A percentile compares a stretch with the other conserved stretches of the same genome.
Conservation (phyloP, 495 filamentous ascomycete species). For the Xylaria longipes region DNA sequence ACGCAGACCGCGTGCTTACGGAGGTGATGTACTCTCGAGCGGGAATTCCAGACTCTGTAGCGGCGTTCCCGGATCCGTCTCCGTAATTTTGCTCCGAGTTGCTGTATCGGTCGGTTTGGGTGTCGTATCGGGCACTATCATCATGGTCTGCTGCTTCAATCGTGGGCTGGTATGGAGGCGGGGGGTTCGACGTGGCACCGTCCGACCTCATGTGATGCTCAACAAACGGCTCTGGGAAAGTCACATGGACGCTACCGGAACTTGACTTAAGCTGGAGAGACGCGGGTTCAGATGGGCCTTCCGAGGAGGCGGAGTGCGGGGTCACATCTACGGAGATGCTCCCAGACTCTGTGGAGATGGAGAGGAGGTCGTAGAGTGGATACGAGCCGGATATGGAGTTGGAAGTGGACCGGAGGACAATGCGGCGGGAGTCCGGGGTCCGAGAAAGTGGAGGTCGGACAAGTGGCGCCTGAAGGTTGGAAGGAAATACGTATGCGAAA, state of each 20-base stretch:
- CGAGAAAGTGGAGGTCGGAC: neutral
- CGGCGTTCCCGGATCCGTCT: neutral
- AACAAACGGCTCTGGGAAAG: neutral
- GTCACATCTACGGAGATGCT: neutral
- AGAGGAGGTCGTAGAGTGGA: slow-evolving; percentile 3
- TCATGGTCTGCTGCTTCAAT: too few species aligned
- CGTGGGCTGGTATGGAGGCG: too few species aligned
- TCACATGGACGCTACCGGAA: neutral
- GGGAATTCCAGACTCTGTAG: neutral
- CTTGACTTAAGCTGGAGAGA: neutral
- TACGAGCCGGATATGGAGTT: neutral
- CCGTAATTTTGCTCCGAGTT: neutral
- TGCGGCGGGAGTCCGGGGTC: neutral
- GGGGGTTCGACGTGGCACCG: too few species aligned
- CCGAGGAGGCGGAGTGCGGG: neutral
- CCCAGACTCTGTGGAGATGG: neutral
- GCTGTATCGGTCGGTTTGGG: neutral
- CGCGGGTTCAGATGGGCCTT: neutral
- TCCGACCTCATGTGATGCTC: too few species aligned
- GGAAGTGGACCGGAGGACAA: neutral
- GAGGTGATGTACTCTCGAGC: slow-evolving; percentile 2
- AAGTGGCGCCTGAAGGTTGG: neutral
- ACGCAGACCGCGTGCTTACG: neutral
- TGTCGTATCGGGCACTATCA: too few species aligned
- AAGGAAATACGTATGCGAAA: neutral